These are phyloP conservation scores for Sedum album DNA, from an alignment of 164 flowering plant species.

Conservation along the genomic window DNA sequence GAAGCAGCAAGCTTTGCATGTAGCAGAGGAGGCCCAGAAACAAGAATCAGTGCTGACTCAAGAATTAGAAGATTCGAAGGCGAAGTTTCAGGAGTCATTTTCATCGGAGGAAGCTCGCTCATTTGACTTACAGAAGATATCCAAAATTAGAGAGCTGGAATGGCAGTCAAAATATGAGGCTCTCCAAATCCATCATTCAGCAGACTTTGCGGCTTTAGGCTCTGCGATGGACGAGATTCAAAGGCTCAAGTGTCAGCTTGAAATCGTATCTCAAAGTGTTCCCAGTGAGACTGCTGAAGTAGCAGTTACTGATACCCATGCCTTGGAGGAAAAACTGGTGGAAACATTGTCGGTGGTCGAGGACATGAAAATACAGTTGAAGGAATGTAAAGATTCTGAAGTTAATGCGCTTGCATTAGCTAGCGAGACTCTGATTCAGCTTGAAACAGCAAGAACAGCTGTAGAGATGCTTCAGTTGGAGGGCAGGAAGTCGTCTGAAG, in stretches of 20 bases:
- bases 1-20: constrained; percentile 46
- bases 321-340: constrained; percentile 39
- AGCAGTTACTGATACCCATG: constrained; percentile 35
- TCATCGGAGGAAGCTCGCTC: constrained; percentile 39
- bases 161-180: constrained; percentile 50
- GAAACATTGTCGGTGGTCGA: constrained; percentile 48
- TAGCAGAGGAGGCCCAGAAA: constrained; percentile 70
- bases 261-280: constrained; percentile 36
- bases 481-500: constrained; percentile 35
- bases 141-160: constrained; percentile 37
- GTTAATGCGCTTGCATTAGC: constrained; percentile 41
- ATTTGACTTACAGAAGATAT: constrained; percentile 30
- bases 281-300: constrained; percentile 20
- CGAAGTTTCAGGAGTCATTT: constrained; percentile 38
- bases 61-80: constrained; percentile 54
- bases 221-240: constrained; percentile 64
- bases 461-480: constrained; percentile 46
- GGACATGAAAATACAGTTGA: constrained; percentile 46
- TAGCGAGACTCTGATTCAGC: constrained; percentile 44
- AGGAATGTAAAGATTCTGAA: constrained; percentile 55
- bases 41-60: constrained; percentile 40
- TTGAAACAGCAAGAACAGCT: constrained; percentile 52
- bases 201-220: constrained; percentile 45
- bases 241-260: constrained; percentile 51
- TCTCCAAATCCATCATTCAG: constrained; percentile 34